Percentiles rank a stretch among this genome's conserved stretches.
Evolutionary conservation across 2,329 filamentous ascomycete genomes (phyloP).

Genomic region (Hypoxylon sp.): DNA sequence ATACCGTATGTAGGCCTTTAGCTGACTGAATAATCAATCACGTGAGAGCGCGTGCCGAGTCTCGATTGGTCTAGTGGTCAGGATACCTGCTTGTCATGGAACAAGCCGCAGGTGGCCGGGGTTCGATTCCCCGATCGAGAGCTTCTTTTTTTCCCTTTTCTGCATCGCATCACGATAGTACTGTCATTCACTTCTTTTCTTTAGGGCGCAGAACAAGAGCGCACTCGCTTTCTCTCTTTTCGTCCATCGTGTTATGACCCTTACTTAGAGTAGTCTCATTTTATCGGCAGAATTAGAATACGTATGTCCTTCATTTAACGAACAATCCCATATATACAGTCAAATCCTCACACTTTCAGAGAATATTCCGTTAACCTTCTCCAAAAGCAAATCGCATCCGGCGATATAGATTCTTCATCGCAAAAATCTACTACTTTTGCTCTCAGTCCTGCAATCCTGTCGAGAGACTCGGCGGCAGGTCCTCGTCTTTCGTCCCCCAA

Average conservation of each 20-base stretch:
- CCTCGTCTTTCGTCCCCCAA: constrained; percentile 70
- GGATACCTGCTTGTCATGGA: constrained; percentile 37
- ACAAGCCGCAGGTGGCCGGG: constrained; percentile 49
- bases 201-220: background rate
- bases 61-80: constrained; percentile 39
- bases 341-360: background rate
- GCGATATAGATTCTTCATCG: background rate
- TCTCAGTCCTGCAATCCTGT: constrained; percentile 40
- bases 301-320: background rate
- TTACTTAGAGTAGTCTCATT: background rate
- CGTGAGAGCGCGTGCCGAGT: background rate
- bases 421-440: background rate
- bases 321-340: background rate
- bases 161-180: background rate
- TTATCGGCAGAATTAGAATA: background rate
- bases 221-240: background rate
- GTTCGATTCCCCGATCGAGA: constrained; percentile 55
- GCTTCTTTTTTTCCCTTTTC: no score
- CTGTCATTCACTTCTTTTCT: background rate
- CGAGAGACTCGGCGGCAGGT: constrained; percentile 68
- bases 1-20: background rate
- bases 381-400: background rate
- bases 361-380: background rate
- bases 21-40: background rate
- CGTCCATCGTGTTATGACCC: no score